Conservation (phyloP, 352 stramenopile species). For the Pythium coloratum region DNA sequence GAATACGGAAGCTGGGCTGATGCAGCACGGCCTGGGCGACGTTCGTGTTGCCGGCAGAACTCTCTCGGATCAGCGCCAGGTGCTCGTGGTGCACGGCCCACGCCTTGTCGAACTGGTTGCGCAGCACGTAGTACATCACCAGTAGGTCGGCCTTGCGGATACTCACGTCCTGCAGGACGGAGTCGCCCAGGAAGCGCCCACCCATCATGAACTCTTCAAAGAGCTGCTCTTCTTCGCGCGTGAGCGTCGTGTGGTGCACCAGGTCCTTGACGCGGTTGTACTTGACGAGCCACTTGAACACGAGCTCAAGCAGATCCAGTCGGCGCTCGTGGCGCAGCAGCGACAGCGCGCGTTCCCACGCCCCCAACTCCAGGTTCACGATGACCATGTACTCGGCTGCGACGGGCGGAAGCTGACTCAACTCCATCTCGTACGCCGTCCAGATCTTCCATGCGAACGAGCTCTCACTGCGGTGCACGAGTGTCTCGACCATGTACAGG, state of each 20-base stretch:
- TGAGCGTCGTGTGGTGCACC: constrained; percentile 59
- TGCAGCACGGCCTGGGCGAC: constrained; percentile 58
- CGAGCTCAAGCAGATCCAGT: constrained; percentile 52
- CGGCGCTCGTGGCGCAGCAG: constrained; percentile 60
- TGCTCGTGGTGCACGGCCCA: constrained; percentile 81
- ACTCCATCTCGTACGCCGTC: constrained; percentile 73
- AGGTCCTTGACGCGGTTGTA: constrained; percentile 75
- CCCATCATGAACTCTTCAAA: constrained; percentile 79
- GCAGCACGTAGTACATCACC: constrained; percentile 83
- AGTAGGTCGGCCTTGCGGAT: constrained; percentile 76
- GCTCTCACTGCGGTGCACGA: constrained; percentile 74
- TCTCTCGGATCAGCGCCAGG: constrained; percentile 65
- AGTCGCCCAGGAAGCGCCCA: constrained; percentile 43
- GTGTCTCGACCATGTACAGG: constrained; percentile 72
- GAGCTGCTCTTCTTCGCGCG: constrained; percentile 47
- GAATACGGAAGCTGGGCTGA: constrained; percentile 65
- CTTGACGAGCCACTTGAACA: constrained; percentile 76
- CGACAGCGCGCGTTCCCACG: constrained; percentile 73
- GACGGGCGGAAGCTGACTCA: constrained; percentile 42
- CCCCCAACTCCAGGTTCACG: constrained; percentile 69
- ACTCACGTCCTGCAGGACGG: constrained; percentile 64
- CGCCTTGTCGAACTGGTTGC: constrained; percentile 68
- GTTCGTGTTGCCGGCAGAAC: constrained; percentile 59
- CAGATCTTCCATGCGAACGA: constrained; percentile 85
- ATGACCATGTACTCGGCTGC: constrained; percentile 75